phyloP scores from a whole-genome alignment of 345 rosid genomes.

The Aquilaria malaccensis region DNA sequence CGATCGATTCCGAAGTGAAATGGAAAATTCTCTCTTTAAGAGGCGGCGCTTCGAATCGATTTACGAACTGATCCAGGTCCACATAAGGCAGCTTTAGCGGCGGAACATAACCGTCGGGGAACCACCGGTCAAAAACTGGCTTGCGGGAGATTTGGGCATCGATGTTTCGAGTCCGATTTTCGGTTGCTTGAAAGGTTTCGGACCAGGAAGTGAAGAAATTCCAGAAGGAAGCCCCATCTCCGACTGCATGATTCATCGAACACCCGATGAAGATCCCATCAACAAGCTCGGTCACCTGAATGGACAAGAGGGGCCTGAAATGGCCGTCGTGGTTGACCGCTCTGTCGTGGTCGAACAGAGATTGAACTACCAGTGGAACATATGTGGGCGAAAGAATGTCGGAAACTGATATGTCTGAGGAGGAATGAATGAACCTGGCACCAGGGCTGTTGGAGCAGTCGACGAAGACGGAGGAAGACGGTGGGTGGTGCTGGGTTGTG shows the following conservation, averaged over 20 bases:
- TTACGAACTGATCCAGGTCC: slow-evolving; percentile 39
- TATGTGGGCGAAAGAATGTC: slow-evolving; percentile 45
- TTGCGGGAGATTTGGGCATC: slow-evolving; percentile 27
- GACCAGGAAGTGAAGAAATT: slow-evolving; percentile 61
- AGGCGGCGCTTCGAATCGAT: slow-evolving; percentile 31
- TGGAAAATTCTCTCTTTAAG: slow-evolving; percentile 54
- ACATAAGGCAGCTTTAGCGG: slow-evolving; percentile 40
- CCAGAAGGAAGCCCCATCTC: slow-evolving; percentile 68
- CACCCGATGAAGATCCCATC: slow-evolving; percentile 69
- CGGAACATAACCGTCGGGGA: slow-evolving; percentile 44
- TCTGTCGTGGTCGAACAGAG: slow-evolving; percentile 60
- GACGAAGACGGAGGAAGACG: slow-evolving; percentile 39
- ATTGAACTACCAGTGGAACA: slow-evolving; percentile 48
- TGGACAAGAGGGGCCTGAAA: slow-evolving; percentile 35
- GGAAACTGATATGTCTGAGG: slow-evolving; percentile 25
- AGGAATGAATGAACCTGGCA: slow-evolving; percentile 40
- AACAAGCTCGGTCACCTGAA: slow-evolving; percentile 53
- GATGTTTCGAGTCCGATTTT: not conserved
- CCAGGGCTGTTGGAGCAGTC: slow-evolving; percentile 50
- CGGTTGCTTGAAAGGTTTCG: slow-evolving; percentile 46
- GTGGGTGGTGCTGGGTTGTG: slow-evolving; percentile 13
- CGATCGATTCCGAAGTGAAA: slow-evolving; percentile 49
- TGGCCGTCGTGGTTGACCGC: slow-evolving; percentile 61
- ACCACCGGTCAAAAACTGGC: slow-evolving; percentile 42
- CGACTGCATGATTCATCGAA: slow-evolving; percentile 56